Conservation (phyloP, 1,284 basidiomycete genomes). For the Singerocomus rubriflavus region DNA sequence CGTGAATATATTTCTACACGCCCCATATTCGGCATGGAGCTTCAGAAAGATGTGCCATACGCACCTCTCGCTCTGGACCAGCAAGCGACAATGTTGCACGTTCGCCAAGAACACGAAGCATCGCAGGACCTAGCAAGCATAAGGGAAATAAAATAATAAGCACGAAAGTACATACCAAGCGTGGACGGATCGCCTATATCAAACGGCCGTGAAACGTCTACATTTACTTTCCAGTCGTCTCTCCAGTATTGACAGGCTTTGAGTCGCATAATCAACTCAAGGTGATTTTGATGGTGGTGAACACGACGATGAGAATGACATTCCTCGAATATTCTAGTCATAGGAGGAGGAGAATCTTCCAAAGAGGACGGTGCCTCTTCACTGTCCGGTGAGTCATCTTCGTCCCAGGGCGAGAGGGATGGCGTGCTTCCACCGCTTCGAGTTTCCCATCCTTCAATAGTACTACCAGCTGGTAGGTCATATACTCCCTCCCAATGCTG, state of each 20-base stretch:
- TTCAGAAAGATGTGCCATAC: background rate
- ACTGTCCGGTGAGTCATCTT: slow-evolving; percentile 31
- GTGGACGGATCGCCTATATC: slow-evolving; percentile 66
- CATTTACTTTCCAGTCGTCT: slow-evolving; percentile 53
- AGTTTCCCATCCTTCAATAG: slow-evolving; percentile 41
- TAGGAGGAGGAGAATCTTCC: slow-evolving; percentile 36
- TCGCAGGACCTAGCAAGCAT: slow-evolving; percentile 43
- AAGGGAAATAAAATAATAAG: background rate
- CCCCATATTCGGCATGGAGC: background rate
- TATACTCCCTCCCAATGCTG: slow-evolving; percentile 73
- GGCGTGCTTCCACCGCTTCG: slow-evolving; percentile 44
- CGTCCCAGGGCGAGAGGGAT: slow-evolving; percentile 48
- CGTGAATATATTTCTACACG: slow-evolving; percentile 60
- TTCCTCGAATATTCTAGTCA: slow-evolving; percentile 25
- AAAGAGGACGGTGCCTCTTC: slow-evolving; percentile 24
- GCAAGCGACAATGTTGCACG: slow-evolving; percentile 25
- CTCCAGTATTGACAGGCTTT: slow-evolving; percentile 68
- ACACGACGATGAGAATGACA: slow-evolving; percentile 4
- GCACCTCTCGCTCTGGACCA: slow-evolving; percentile 35
- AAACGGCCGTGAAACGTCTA: slow-evolving; percentile 44
- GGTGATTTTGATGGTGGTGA: slow-evolving; percentile 39
- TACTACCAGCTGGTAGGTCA: slow-evolving; percentile 42
- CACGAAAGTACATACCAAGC: slow-evolving; percentile 42
- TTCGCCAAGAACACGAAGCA: slow-evolving; percentile 39
- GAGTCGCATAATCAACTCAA: slow-evolving; percentile 55